Base-by-base conservation (phyloP, 116 monocot species). In the Thalassia testudinum region DNA sequence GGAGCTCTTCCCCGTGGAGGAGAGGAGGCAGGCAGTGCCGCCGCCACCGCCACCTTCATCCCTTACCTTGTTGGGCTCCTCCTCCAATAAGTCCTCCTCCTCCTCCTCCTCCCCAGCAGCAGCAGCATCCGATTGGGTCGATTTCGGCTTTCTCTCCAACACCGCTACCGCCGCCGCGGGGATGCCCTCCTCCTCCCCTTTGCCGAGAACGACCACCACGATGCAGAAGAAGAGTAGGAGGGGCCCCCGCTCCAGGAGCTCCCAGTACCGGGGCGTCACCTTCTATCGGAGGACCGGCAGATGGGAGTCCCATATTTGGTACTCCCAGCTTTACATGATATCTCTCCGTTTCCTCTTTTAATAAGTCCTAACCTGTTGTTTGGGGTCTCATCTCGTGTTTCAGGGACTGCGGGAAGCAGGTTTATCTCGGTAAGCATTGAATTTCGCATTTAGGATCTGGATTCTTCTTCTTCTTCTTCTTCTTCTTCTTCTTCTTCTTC, bases 361-460 rank as follows among this genome's bases (percentile, higher is more conserved):
- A 34, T 10, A 10, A n/a, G n/a, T n/a, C n/a, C n/a, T n/a, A n/a
- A n/a, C n/a, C n/a, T n/a, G n/a, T n/a, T n/a, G n/a, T n/a, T n/a
- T n/a, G n/a, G 10, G 10, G 10, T 34, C 30, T 3, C 10, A 5
- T 34, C 10, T 34, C 10, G 10, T 34, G 3, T 3, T 5, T 34
- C 66, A 83, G 83, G 83, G 83, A 83, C 62, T 83, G 83, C 19
- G 83, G 83, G 43, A 83, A 78, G 43, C 83, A 83, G 37, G 83
- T 83, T 11, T 83, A 83, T 58, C 57, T 83, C 55, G 83, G 83
- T 73, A 50, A 64, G 48, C 29, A 42, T 57, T 50, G 17, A 0
- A 11, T 52, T 42, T 25, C 25, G 20, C 8, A 21, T 26, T 17
- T 19, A 12, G 10, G 6, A 58, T 16, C 24, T 14, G 3, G n/a